A percentile compares a stretch with the other conserved stretches of the same genome.
These are phyloP conservation scores for Syncephalastrum racemosum DNA, from an alignment of 371 early-diverging fungal species.

Conservation along the genomic window DNA sequence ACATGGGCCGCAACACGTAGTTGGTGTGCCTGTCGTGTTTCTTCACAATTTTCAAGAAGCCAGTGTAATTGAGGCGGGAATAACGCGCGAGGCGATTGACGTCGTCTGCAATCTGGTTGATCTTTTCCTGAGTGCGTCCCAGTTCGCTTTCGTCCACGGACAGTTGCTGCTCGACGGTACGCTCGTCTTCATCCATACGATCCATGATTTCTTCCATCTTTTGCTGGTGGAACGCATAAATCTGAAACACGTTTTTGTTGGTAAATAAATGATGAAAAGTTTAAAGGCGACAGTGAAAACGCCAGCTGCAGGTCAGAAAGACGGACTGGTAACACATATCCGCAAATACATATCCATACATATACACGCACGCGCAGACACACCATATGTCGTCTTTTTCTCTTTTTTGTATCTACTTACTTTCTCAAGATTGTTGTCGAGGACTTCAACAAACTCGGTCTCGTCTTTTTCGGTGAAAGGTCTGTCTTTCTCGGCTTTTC, in stretches of 20 bases:
- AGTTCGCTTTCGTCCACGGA: conserved; percentile 34
- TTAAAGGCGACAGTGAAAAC: conserved; percentile 4
- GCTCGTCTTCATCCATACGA: conserved; percentile 69
- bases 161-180: conserved; percentile 30
- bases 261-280: conserved; percentile 3
- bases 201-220: conserved; percentile 87
- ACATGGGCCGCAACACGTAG: conserved; percentile 83
- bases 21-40: conserved; percentile 96
- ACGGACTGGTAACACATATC: too few species aligned
- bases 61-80: conserved; percentile 94
- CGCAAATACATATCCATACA: background rate
- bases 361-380: background rate
- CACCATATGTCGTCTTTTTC: background rate
- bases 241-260: conserved; percentile 43
- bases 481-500: conserved; percentile 64
- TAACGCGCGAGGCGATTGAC: conserved; percentile 90
- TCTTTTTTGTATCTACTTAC: conserved; percentile 30
- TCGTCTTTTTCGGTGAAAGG: conserved; percentile 75
- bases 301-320: background rate
- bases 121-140: conserved; percentile 69
- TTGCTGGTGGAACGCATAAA: conserved; percentile 85
- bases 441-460: conserved; percentile 80
- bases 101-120: conserved; percentile 83
- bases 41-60: conserved; percentile 95
- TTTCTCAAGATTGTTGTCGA: conserved; percentile 93